Base-by-base conservation (phyloP, 257 asterid species). In the Plectranthus barbatus region DNA sequence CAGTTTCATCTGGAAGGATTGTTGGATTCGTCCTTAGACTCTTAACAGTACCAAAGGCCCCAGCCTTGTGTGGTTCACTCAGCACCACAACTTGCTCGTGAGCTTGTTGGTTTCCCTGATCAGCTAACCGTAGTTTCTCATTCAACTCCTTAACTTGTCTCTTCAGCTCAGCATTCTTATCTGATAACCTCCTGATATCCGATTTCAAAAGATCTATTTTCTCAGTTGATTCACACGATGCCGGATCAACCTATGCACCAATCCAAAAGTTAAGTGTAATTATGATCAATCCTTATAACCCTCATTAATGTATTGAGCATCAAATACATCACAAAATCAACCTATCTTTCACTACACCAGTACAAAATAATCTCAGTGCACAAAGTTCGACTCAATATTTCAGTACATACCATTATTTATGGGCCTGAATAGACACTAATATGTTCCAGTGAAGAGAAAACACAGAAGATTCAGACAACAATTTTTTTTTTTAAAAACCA, bases 31-130 rank as follows among this genome's bases (percentile, higher is more conserved):
- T 84, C 62, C 96, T 88, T 60, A 77, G 57, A 41, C 77, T 79
- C 80, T 88, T 88, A 23, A 86, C 88, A 6, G 93, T 84, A 41
- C 96, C 91, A 57, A 85, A 86, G 50, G 90, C 88, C 9, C 90
- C 94, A 17, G 86, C 87, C 74, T 85, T 88, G 50, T 53, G 83
- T 3, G 86, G 89, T 67, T 80, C 82, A 17, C 78, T 57, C 62
- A 74, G 34, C 17, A 77, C 74, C 67, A 47, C 19, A 56, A 68
- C 17, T 71, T 79, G 91, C 74, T 79, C 81, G 15, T 42, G 73
- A 1, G 83, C 79, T 1, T 56, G 79, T 41, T 63, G 83, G 21
- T 77, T 78, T 17, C 79, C 80, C 71, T 65, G 84, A 64, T 79
- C 80, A 4, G 88, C 93, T 58, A 79, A 24, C 64, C 74, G 72